phyloP scores from a whole-genome alignment of 495 filamentous ascomycete species.

The Aspergillus steynii region DNA sequence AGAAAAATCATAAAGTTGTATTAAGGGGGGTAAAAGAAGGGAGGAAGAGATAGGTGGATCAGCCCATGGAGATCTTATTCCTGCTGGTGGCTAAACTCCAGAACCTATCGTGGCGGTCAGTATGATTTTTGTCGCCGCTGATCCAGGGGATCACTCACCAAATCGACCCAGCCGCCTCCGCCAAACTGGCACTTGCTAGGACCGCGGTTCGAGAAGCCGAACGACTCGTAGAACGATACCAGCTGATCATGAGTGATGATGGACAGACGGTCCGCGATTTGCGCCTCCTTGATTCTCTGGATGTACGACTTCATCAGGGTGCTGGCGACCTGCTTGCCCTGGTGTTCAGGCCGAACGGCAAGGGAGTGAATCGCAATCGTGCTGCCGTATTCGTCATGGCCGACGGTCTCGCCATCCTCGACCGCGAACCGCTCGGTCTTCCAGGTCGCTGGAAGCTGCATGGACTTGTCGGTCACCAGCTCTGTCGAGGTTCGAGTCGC shows the following conservation, averaged over 20 bases:
- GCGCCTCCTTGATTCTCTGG: slow-evolving; percentile 65
- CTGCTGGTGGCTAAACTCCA: slow-evolving; percentile 32
- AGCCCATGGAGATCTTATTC: slow-evolving; percentile 4
- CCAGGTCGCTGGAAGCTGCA: slow-evolving; percentile 72
- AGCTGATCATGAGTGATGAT: slow-evolving; percentile 76
- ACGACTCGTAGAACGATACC: slow-evolving; percentile 71
- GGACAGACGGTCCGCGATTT: slow-evolving; percentile 68
- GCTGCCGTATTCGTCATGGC: slow-evolving; percentile 69
- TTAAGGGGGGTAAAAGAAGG: neutral
- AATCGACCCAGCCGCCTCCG: slow-evolving; percentile 78
- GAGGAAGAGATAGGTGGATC: neutral
- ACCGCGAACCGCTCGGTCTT: slow-evolving; percentile 39
- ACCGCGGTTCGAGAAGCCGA: slow-evolving; percentile 72
- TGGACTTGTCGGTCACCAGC: slow-evolving; percentile 71
- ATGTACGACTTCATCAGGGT: slow-evolving; percentile 75
- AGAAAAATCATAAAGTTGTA: slow-evolving; percentile 5
- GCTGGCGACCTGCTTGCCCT: slow-evolving; percentile 72
- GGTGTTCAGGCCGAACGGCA: slow-evolving; percentile 73
- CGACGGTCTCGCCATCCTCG: slow-evolving; percentile 40
- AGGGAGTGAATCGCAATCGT: slow-evolving; percentile 83
- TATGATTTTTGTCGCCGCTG: neutral
- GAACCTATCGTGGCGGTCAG: slow-evolving; percentile 17
- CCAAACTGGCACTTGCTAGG: slow-evolving; percentile 66
- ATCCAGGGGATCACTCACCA: slow-evolving; percentile 31
- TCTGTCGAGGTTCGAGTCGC: slow-evolving; percentile 64